Conservation (phyloP, 106 monocot genomes). For the Narthecium ossifragum region DNA sequence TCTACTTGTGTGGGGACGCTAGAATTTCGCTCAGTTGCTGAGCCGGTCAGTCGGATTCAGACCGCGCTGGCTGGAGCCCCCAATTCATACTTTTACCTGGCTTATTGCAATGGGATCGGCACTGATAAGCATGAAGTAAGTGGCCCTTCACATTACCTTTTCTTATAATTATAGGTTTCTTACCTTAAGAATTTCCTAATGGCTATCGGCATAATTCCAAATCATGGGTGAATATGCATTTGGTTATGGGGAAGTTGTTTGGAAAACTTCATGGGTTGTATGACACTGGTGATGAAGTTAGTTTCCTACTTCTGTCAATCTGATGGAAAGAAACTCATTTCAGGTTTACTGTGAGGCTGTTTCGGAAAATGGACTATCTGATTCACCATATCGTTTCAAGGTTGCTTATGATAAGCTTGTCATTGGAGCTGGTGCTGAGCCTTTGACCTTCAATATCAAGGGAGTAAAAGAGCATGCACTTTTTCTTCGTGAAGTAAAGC, state of each 20-base stretch:
- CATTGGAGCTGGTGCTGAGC: constrained; percentile 56
- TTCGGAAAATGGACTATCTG: constrained; percentile 14
- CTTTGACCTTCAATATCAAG: constrained; percentile 57
- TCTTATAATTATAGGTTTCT: too few species aligned
- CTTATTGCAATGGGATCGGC: constrained; percentile 32
- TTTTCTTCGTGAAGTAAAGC: constrained; percentile 62
- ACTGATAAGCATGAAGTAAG: constrained; percentile 37
- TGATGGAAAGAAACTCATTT: background rate
- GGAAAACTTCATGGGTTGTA: too few species aligned
- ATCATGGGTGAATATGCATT: too few species aligned
- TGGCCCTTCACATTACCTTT: too few species aligned
- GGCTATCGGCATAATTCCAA: too few species aligned
- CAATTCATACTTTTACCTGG: constrained; percentile 44
- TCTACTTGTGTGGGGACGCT: constrained; percentile 72
- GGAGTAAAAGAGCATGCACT: constrained; percentile 48
- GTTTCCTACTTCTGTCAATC: background rate
- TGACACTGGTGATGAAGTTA: background rate
- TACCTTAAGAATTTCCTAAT: too few species aligned
- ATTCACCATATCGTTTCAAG: constrained; percentile 36
- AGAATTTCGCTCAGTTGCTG: constrained; percentile 62
- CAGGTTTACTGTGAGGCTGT: constrained; percentile 47
- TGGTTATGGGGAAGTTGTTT: too few species aligned
- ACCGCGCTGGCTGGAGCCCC: constrained; percentile 25
- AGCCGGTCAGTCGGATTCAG: constrained; percentile 53
- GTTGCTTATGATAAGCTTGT: constrained; percentile 73